Evolutionary conservation across 2,329 filamentous ascomycete species (phyloP).

Genomic region (Helotiales sp.): DNA sequence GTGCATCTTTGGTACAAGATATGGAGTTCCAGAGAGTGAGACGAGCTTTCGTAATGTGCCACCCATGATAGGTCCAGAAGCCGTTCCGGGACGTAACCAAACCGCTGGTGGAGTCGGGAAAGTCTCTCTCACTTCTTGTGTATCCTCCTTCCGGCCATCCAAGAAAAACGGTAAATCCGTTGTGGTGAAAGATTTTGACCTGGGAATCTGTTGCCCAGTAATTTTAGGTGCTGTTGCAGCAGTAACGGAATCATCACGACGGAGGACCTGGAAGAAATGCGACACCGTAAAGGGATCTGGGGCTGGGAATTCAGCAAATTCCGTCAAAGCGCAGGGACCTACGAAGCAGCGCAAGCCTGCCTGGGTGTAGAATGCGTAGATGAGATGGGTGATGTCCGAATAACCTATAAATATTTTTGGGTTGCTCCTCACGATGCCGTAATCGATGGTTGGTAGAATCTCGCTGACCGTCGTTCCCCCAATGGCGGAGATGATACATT

Average conservation of each 20-base stretch:
- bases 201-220: constrained; percentile 3
- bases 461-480: constrained; percentile 32
- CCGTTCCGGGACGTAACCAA: constrained; percentile 7
- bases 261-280: constrained; percentile 24
- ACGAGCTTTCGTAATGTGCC: constrained; percentile 8
- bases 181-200: background rate
- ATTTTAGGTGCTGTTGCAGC: too few species aligned
- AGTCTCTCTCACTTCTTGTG: constrained; percentile 3
- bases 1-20: background rate
- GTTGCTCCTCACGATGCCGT: constrained; percentile 28
- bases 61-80: constrained; percentile 5
- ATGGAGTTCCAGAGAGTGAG: constrained; percentile 6
- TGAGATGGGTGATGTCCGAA: constrained; percentile 34
- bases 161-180: constrained; percentile 1
- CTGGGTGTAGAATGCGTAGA: constrained; percentile 28
- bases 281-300: constrained; percentile 22
- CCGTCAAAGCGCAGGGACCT: constrained; percentile 29
- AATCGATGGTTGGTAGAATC: constrained; percentile 32
- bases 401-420: constrained; percentile 37
- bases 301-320: constrained; percentile 29
- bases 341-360: constrained; percentile 32
- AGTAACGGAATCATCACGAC: too few species aligned
- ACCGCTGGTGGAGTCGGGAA: background rate
- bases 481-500: constrained; percentile 31
- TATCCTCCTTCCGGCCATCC: constrained; percentile 2